These are phyloP conservation scores for Talaromyces rugulosus DNA, from an alignment of 2,329 filamentous ascomycete genomes.

Conservation along the genomic window DNA sequence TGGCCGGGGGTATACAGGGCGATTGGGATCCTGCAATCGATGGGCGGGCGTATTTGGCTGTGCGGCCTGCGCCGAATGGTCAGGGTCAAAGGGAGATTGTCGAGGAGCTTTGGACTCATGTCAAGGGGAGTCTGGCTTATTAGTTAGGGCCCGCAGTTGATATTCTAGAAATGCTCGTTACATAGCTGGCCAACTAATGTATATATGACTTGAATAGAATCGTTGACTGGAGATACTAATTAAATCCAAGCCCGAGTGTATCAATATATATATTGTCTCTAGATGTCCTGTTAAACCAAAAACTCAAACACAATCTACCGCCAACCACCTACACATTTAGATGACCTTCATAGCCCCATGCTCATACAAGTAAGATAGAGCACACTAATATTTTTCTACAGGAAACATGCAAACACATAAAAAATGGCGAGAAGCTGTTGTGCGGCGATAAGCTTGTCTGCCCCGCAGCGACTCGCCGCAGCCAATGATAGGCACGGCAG, in stretches of 20 bases:
- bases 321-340: background rate
- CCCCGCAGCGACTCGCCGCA: background rate
- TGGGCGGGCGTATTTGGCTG: conserved; percentile 51
- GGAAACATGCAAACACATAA: background rate
- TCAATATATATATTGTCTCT: background rate
- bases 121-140: conserved; percentile 37
- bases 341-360: background rate
- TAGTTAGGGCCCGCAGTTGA: conserved; percentile 8
- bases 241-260: too few relatives aligned
- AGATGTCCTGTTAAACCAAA: background rate
- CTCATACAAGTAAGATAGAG: background rate
- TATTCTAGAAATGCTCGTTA: background rate
- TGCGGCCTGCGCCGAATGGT: conserved; percentile 28
- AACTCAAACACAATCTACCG: background rate
- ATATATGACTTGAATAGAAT: background rate
- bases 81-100: conserved; percentile 37
- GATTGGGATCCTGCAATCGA: conserved; percentile 55
- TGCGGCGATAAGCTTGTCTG: background rate
- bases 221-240: background rate
- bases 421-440: background rate
- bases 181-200: background rate
- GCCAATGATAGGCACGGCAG: background rate
- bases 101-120: conserved; percentile 38
- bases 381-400: background rate
- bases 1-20: conserved; percentile 57